Evolutionary conservation across 306 rosid species (phyloP), one percentile per base, ranked within the genome.

Genomic region (Fagus crenata): DNA sequence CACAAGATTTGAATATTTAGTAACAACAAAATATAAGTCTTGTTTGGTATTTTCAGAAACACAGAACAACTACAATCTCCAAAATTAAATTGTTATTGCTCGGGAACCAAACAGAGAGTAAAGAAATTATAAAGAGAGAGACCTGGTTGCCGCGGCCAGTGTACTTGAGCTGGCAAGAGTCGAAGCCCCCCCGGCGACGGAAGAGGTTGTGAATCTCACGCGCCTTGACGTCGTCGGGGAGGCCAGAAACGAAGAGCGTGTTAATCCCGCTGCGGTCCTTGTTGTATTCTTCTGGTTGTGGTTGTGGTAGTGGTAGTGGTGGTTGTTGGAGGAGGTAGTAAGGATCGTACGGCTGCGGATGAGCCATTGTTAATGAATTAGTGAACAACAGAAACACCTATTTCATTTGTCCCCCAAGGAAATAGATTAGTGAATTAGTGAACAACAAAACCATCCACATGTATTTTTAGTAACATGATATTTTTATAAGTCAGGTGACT

Each of bases 131-230:
- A 36, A 5, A 41, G 56, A 7, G 42, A 14, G 53, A 11, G 1
- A 85, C 98, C 98, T 92, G 96, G 83, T 86, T 89, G 83, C 87
- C 97, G 40, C 98, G 97, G 69, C 98, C 98, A 53, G 98, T 92
- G 84, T 94, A 95, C 92, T 95, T 92, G 87, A 95, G 98, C 86
- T 95, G 98, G 87, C 96, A 95, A 49, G 90, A 87, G 73, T 92
- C 96, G 85, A 95, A 92, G 43, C 98, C 98, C 0, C 92, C 96
- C 2, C 97, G 91, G 4, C 98, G 95, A 75, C 98, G 96, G 79
- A 95, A 95, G 72, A 95, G 98, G 89, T 95, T 95, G 84, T 95
- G 96, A 71, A 95, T 95, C 84, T 95, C 98, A 74, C 97, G 98
- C 75, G 97, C 89, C 88, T 87, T 92, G 31, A 95, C 86, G 80